Base-by-base conservation (phyloP, 805 yeast species). In the Diddensiella santjacobensis region DNA sequence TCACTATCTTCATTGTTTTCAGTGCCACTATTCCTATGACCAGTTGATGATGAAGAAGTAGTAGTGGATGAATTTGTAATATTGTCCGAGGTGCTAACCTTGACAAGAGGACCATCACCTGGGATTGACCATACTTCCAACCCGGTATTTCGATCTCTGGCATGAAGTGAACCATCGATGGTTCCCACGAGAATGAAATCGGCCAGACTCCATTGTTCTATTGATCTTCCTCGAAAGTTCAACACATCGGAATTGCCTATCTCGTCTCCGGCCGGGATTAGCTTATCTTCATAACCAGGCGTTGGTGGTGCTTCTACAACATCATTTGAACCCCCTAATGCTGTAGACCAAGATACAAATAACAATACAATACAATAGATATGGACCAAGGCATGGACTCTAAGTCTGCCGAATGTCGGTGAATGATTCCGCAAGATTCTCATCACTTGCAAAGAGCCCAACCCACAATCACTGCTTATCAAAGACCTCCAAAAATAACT, bases 111-210 rank as follows among this genome's bases (percentile, higher is more conserved):
- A 2, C 75, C 77, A 17, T 77, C 78, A 2, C 86, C 80, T 3
- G 79, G 77, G 2, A 89, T 65, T 0, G 88, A 74, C 98, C 98
- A 90, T 13, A 83, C 60, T 6, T 82, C 63, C 22, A 78, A 78
- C 1, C 98, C 98, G 0, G 84, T 79, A 43, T 77, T 71, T 51
- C 97, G 71, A 54, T 83, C 80, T 6, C 89, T 66, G 0, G 93
- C 96, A 61, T 88, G 93, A 6, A 90, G 64, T 23, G 85, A 82
- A 1, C 97, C 98, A 59, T 91, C 96, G 1, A 89, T 76, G 58
- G 90, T 95, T 10, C 90, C 79, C 0, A 87, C 80, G 3, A 89
- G 65, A 2, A 90, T 62, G 6, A 84, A 58, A 54, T 83, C 79
- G 0, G 86, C 68, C 4, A 84, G 66, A 22, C 60, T 59, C 71